Conservation (phyloP, 2,329 filamentous ascomycete genomes). For the Fusarium cyanostomum region DNA sequence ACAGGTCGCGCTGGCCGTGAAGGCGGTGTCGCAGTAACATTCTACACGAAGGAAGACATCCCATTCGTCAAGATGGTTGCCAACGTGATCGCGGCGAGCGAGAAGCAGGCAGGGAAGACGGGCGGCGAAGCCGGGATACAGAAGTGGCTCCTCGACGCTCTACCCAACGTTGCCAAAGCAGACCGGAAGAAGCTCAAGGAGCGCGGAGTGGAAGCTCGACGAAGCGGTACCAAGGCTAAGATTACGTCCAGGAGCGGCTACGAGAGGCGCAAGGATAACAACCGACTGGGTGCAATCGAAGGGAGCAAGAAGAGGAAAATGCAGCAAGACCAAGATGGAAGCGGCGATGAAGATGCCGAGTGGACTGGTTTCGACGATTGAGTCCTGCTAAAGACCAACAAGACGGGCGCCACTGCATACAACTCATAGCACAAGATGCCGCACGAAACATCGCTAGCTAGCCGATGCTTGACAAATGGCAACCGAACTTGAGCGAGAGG, state of each 20-base stretch:
- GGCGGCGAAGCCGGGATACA: slow-evolving; percentile 70
- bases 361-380: slow-evolving; percentile 59
- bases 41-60: slow-evolving; percentile 96
- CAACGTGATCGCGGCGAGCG: slow-evolving; percentile 87
- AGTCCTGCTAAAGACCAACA: neutral
- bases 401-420: neutral
- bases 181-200: slow-evolving; percentile 85
- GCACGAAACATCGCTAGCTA: neutral
- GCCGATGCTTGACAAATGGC: neutral
- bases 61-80: slow-evolving; percentile 89
- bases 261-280: slow-evolving; percentile 75
- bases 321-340: slow-evolving; percentile 36
- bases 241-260: slow-evolving; percentile 88
- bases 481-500: neutral
- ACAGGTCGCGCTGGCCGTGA: slow-evolving; percentile 89
- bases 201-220: slow-evolving; percentile 79
- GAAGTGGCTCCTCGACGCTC: slow-evolving; percentile 86
- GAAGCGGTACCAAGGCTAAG: slow-evolving; percentile 59
- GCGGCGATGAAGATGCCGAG: slow-evolving; percentile 48
- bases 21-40: slow-evolving; percentile 89
- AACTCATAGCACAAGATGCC: neutral
- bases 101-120: slow-evolving; percentile 71
- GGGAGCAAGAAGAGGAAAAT: slow-evolving; percentile 66
- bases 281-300: slow-evolving; percentile 68
- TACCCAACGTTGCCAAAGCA: slow-evolving; percentile 85